Conservation (phyloP, 2,329 filamentous ascomycete species). For the Alternaria gansuensis region DNA sequence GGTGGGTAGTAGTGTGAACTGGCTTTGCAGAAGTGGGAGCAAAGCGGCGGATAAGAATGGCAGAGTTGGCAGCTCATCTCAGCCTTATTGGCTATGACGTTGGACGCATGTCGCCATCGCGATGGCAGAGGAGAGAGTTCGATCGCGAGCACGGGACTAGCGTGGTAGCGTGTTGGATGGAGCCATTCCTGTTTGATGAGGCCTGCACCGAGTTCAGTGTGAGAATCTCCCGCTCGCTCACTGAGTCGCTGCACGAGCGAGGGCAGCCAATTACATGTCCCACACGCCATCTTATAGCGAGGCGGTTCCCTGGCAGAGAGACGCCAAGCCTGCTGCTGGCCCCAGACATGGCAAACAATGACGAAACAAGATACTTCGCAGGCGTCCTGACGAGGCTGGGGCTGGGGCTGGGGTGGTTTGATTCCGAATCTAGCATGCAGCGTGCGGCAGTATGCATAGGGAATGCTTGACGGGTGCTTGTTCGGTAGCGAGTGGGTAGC, state of each 20-base stretch:
- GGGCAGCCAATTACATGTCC: slow-evolving; percentile 34
- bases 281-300: slow-evolving; percentile 29
- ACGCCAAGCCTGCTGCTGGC: slow-evolving; percentile 37
- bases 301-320: slow-evolving; percentile 41
- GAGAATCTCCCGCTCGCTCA: slow-evolving; percentile 43
- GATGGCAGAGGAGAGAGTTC: slow-evolving; percentile 40
- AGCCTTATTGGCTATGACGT: slow-evolving; percentile 48
- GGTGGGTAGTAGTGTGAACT: slow-evolving; percentile 21
- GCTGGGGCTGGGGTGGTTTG: slow-evolving; percentile 16
- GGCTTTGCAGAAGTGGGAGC: slow-evolving; percentile 19
- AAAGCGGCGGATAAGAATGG: slow-evolving; percentile 20
- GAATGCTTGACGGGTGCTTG: neutral
- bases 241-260: slow-evolving; percentile 35
- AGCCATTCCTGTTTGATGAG: slow-evolving; percentile 45
- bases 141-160: slow-evolving; percentile 41
- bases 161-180: slow-evolving; percentile 38
- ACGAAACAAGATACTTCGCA: slow-evolving; percentile 34
- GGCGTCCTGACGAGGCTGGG: slow-evolving; percentile 16
- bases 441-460: neutral
- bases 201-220: slow-evolving; percentile 42
- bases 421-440: neutral
- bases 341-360: slow-evolving; percentile 31
- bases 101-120: slow-evolving; percentile 35
- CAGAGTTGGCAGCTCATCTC: slow-evolving; percentile 38
- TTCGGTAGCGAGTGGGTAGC: slow-evolving; percentile 26